Base-by-base conservation (phyloP, 345 rosid genomes). In the Euphorbia peplus region DNA sequence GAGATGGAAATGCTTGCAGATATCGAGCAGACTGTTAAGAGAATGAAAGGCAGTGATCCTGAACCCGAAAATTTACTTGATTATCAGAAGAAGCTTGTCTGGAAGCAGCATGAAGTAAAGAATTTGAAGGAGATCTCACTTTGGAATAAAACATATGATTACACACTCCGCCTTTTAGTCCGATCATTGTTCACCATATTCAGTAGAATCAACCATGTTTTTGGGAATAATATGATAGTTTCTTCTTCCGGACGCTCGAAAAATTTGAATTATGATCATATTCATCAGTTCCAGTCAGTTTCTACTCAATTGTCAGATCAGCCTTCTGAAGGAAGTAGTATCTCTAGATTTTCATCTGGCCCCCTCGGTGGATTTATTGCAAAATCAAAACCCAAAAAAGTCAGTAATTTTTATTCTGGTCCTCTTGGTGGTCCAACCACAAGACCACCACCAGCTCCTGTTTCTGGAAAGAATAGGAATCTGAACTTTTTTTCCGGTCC, bases 71-170 rank as follows among this genome's bases (percentile, higher is more conserved):
- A 70, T 82, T 68, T 88, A 41, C 72, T 80, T 58, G 92, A 91
- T 62, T 87, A 73, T 76, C 86, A 87, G 72, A 91, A 87, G 77
- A 90, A 91, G 77, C 87, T 88, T 19, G 75, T 74, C 8, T 88
- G 93, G 98, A 95, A 95, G 85, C 85, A 70, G 72, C 98, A 87
- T 0, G 96, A 91, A 77, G 93, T 95, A 61, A 95, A 81, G 86
- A 83, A 63, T 76, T 67, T 95, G 75, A 83, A 77, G 77, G 90
- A 82, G 63, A 79, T 72, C 12, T 95, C 99, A 26, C 89, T 95
- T 58, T 95, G 99, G 99, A 90, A 81, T 74, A 90, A 78, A 77
- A 91, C 83, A 69, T 86, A 86, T 74, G 96, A 95, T 78, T 88
- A 95, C 65, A 78, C 85, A 13, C 82, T 91, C 66, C 72, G 70